Evolutionary conservation across 176 grass and related monocot species (phyloP), one percentile per base, ranked within the genome.

Genomic region (maize (Zea mays)): DNA sequence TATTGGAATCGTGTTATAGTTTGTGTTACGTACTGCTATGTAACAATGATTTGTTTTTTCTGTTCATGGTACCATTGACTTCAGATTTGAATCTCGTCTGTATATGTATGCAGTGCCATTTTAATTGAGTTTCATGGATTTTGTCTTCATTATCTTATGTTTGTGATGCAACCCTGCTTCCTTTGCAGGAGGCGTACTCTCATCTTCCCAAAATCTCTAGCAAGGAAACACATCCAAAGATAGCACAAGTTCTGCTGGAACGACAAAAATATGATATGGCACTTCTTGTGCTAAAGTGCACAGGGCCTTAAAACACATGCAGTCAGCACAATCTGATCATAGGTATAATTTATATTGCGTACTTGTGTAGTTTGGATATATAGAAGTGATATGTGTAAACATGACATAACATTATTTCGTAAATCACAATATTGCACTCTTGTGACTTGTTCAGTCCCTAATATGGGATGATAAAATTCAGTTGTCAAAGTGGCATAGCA

Each of bases 211-310:
- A 27, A 27, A 27, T 27, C 27, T 27, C 27, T 27, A 27, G 27
- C 27, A 27, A 27, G 27, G 27, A 27, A 27, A 27, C 27, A 27
- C 27, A 27, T 81, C 95, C 89, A 12, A 98, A 90, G 81, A 88
- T 98, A 86, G 69, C 89, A 75, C 87, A 92, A 92, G 91, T 98
- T 83, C 89, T 98, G 71, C 73, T 98, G 45, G 89, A 93, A 78
- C 89, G 89, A 40, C 85, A 81, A 1, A 84, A 67, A 79, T 80
- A 89, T 71, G 95, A 98, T 74, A 85, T 93, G 62, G 91, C 95
- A 79, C 62, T 98, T 43, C 85, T 85, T 54, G 52, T 94, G 81
- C 78, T 94, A 27, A 34, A 62, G 15, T 3, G 13, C 27, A 27
- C 27, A 27, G 8, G 9, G 5, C 27, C 42, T 46, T 47, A 62